Conservation (phyloP, 2,329 filamentous ascomycete species). For the Amesomyces nigricolor region DNA sequence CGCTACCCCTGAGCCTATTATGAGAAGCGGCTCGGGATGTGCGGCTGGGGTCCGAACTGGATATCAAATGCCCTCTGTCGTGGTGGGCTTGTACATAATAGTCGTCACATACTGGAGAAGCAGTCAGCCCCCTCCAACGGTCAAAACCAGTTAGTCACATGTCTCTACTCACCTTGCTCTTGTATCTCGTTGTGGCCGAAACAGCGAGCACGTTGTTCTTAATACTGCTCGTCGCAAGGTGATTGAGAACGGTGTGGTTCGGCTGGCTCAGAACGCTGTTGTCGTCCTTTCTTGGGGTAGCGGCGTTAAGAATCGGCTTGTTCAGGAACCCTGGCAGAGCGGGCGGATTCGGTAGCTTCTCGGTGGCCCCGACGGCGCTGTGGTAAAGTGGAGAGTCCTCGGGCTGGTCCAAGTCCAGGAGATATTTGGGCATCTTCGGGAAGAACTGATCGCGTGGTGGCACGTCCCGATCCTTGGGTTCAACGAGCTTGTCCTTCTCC, state of each 20-base stretch:
- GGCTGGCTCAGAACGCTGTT: constrained; percentile 95
- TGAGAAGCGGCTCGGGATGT: background rate
- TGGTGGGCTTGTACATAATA: constrained; percentile 91
- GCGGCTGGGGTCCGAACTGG: background rate
- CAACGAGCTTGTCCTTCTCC: constrained; percentile 40
- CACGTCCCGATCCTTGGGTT: constrained; percentile 50
- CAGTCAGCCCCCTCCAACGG: constrained; percentile 21
- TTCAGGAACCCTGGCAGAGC: constrained; percentile 83
- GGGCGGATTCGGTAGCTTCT: constrained; percentile 77
- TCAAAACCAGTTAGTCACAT: background rate
- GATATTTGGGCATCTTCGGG: constrained; percentile 71
- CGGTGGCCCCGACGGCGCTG: constrained; percentile 67
- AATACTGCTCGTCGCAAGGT: constrained; percentile 95
- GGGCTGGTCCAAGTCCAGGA: constrained; percentile 78
- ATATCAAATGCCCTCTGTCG: constrained; percentile 41
- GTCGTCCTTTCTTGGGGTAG: constrained; percentile 91
- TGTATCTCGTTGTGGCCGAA: constrained; percentile 95
- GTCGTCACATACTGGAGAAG: constrained; percentile 80
- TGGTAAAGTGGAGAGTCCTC: constrained; percentile 73
- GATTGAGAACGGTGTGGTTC: constrained; percentile 94
- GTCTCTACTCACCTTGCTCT: constrained; percentile 67
- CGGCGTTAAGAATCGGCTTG: constrained; percentile 90
- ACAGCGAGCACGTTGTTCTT: constrained; percentile 94
- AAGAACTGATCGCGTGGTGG: constrained; percentile 59
- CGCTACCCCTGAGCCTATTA: too few relatives aligned